phyloP scores from a whole-genome alignment of 257 asterid genomes.

The Penstemon newberryi region DNA sequence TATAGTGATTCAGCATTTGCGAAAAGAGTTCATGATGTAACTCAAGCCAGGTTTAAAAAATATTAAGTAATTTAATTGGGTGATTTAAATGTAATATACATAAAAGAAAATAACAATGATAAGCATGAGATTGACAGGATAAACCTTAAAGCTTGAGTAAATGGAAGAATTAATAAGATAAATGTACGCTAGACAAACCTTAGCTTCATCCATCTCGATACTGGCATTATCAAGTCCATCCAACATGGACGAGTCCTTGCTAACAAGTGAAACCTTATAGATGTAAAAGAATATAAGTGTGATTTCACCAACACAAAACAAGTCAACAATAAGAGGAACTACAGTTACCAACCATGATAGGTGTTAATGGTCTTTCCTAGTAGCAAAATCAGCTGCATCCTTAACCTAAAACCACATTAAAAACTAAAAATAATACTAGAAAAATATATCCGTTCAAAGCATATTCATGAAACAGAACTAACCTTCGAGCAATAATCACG shows the following conservation, averaged over 20 bases:
- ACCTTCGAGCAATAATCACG: slow-evolving; percentile 91
- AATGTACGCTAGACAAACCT: slow-evolving; percentile 50
- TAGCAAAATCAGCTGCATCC: slow-evolving; percentile 83
- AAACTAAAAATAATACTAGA: slow-evolving; percentile 20
- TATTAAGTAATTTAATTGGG: background rate
- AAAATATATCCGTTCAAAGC: background rate
- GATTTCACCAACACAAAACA: background rate
- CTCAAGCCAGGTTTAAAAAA: background rate
- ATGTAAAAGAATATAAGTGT: slow-evolving; percentile 12
- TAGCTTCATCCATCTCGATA: slow-evolving; percentile 85
- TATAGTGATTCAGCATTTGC: no score
- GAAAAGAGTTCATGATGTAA: no score
- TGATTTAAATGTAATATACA: no score
- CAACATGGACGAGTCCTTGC: slow-evolving; percentile 98
- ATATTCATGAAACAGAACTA: slow-evolving; percentile 22
- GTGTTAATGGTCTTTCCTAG: slow-evolving; percentile 96
- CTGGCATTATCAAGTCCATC: slow-evolving; percentile 98
- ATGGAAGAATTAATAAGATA: background rate
- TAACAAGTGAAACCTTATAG: slow-evolving; percentile 88
- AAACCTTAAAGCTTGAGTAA: no score
- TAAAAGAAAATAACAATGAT: background rate
- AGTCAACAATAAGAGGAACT: slow-evolving; percentile 17
- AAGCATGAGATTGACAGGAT: background rate
- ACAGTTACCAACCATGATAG: slow-evolving; percentile 73
- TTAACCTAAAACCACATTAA: slow-evolving; percentile 57